Base-by-base conservation (phyloP, 208 protist genomes). In the Jaenimonas drosophilae region DNA sequence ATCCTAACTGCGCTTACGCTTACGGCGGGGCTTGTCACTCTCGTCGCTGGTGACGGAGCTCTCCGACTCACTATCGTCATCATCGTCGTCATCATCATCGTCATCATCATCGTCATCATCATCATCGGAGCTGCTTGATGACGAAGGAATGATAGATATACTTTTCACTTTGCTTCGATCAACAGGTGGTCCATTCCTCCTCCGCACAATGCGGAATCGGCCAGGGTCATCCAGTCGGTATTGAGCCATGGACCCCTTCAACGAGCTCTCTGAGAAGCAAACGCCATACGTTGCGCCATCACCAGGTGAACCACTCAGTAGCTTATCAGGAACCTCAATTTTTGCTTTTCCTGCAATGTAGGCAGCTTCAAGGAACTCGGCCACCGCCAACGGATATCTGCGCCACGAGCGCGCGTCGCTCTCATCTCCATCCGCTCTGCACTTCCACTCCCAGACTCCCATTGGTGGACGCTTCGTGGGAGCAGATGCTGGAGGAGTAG, bases 371-470 rank as follows among this genome's bases (percentile, higher is more conserved):
- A 86, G 50, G 11, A 86, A 34, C 54, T 72, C 19, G 6, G 54
- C 55, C n/a, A 72, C 64, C 1, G 51, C 68, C 6, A 33, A 50
- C n/a, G 58, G 64, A 61, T 81, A 81, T 40, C 52, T 54, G 16
- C 55, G 29, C 76, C 76, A 86, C 20, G 60, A 62, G 37, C 38
- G 49, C 16, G 68, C 41, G 34, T 71, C 60, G n/a, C 43, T 37
- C 16, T 73, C 58, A 2, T 51, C 36, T 30, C 71, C 70, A 26
- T 74, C 57, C 1, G 25, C 47, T 30, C 46, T 59, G 16, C 48
- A 49, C 47, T 76, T 86, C 76, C 76, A 86, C 46, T 74, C 64
- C 76, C 76, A 86, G 12, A 54, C 40, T 0, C 56, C 68, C 33
- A 66, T 59, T n/a, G 14, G 16, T 24, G 4, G 1, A n/a, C n/a